Percentiles rank a stretch among this genome's conserved stretches.
Conservation (phyloP, 2,329 filamentous ascomycete genomes). For the Ceratocystis lukuohia region DNA sequence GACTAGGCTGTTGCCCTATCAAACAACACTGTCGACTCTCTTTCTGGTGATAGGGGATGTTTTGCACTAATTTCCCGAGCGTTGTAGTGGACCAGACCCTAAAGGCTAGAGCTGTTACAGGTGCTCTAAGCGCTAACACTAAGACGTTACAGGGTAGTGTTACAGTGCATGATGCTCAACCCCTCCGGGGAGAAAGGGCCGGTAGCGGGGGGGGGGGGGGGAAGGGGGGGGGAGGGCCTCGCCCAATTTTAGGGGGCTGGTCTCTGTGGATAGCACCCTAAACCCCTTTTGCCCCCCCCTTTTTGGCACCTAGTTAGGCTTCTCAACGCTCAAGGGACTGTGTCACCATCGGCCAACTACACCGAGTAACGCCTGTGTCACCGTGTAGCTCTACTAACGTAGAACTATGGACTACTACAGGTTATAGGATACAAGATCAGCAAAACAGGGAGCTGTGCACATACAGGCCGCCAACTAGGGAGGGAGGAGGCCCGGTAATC, state of each 20-base stretch:
- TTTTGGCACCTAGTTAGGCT: background rate
- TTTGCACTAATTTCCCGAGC: background rate
- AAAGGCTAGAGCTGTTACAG: background rate
- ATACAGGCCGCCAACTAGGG: background rate
- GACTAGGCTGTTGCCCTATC: background rate
- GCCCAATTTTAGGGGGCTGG: background rate
- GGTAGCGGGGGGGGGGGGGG: background rate
- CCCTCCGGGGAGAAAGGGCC: background rate
- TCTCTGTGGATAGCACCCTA: background rate
- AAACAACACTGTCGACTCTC: background rate
- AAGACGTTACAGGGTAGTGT: background rate
- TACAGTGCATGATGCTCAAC: conserved; percentile 1
- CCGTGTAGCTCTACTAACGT: background rate
- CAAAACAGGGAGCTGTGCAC: background rate
- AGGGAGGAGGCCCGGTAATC: background rate
- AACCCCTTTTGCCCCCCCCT: background rate
- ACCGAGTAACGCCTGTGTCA: conserved; percentile 1
- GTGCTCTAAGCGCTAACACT: background rate
- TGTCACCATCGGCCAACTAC: conserved; percentile 6
- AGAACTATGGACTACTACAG: background rate
- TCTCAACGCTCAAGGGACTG: background rate
- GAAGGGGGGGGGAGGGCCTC: background rate
- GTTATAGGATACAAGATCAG: background rate
- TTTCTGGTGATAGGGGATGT: background rate
- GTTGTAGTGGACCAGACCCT: background rate